Base-by-base conservation (phyloP, 108 stramenopile species). In the Skeletonema grethae region DNA sequence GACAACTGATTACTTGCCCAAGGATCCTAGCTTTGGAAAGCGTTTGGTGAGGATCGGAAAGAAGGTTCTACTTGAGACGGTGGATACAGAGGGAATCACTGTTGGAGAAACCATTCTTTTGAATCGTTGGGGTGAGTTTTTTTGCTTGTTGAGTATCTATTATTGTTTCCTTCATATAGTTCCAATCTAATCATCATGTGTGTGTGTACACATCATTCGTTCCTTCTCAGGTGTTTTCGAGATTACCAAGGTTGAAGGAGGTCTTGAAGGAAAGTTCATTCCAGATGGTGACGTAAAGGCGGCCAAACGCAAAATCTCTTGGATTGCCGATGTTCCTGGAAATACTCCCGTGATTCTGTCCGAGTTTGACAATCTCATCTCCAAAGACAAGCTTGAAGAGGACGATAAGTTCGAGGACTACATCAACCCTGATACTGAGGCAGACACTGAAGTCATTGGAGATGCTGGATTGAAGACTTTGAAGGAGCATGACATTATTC, bases 351-450 rank as follows among this genome's bases (percentile, higher is more conserved):
- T 87, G 12, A 56, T 82, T 35, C 82, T 99, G 48, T 84, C 87
- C 53, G 99, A 99, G 80, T 99, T 97, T 78, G 99, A 99, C 82
- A 90, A 98, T 76, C 85, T 99, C 18, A 90, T 99, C 39, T 93
- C 95, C 36, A 99, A 99, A 86, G 86, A 88, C 25, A 95, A 95
- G 72, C 75, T 97, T 35, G 97, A 96, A 69, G 99, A 99, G 46
- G 97, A 88, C 1, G 98, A 99, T 48, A 88, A 98, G 45, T 94
- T 98, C 73, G 86, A 97, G 68, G 95, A 97, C 65, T 93, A 82
- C 81, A 84, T 99, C 74, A 99, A 97, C 82, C 91, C 94, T 2
- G 77, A 77, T 46, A 96, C 95, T 38, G 78, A 91, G 66, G 95
- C 95, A 8, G 85, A 81, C 25, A 95, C 94, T 7, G 71, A 83